Evolutionary conservation across 257 asterid species (phyloP).

Genomic region (Primulina tabacum): DNA sequence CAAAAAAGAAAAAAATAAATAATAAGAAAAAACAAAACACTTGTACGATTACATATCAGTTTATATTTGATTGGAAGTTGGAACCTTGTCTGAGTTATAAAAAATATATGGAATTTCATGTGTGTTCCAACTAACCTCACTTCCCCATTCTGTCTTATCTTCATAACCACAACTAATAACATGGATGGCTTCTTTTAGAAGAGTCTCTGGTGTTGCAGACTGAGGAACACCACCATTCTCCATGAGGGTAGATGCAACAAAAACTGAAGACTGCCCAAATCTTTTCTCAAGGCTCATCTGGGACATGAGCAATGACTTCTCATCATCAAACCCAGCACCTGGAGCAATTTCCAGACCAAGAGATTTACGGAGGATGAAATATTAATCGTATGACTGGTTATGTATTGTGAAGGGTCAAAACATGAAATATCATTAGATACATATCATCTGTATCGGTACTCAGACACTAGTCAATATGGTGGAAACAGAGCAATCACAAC

Average conservation of each 20-base stretch:
- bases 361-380: not conserved
- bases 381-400: conserved; percentile 16
- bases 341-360: conserved; percentile 62
- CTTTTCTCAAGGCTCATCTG: conserved; percentile 78
- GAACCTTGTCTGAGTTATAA: no score
- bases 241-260: conserved; percentile 73
- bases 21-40: no score
- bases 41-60: no score
- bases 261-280: conserved; percentile 80
- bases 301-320: conserved; percentile 85
- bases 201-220: conserved; percentile 48
- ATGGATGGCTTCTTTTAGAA: conserved; percentile 82
- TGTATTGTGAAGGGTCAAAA: no score
- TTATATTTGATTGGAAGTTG: no score
- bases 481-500: no score
- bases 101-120: not conserved
- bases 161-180: conserved; percentile 84
- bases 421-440: no score
- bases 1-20: not conserved
- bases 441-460: no score
- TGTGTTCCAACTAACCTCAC: conserved; percentile 47
- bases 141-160: conserved; percentile 94
- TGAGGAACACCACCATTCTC: conserved; percentile 76
- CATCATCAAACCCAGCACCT: conserved; percentile 86
- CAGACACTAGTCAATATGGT: no score